These are phyloP conservation scores for Tulasnella sp. DNA, from an alignment of 768 basidiomycete genomes.

Conservation along the genomic window DNA sequence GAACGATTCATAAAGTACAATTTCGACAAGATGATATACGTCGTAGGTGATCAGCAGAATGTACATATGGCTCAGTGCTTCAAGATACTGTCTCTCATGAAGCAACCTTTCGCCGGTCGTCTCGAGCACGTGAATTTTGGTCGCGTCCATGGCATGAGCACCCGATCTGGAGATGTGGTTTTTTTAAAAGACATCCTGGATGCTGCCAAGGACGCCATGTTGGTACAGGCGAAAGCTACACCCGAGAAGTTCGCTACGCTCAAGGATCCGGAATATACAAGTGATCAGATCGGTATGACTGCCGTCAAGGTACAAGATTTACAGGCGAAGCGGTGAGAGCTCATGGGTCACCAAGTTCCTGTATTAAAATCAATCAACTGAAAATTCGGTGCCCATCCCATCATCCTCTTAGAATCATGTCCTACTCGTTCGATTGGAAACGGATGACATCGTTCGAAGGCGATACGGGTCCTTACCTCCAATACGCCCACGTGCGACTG, in stretches of 20 bases:
- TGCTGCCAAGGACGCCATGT: conserved; percentile 83
- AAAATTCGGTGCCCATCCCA: too few species aligned
- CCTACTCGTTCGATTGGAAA: conserved; percentile 91
- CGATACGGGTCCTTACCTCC: conserved; percentile 90
- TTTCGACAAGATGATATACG: conserved; percentile 89
- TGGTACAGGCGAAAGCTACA: conserved; percentile 91
- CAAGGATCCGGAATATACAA: conserved; percentile 72
- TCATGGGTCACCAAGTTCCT: not conserved
- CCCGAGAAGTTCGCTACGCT: conserved; percentile 84
- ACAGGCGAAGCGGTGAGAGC: conserved; percentile 76
- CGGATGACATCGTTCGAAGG: conserved; percentile 94
- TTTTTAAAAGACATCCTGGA: conserved; percentile 87
- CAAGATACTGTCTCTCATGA: conserved; percentile 86
- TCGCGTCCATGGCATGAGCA: conserved; percentile 90
- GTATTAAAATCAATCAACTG: too few species aligned
- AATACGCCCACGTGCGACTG: conserved; percentile 92
- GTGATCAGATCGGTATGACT: conserved; percentile 80
- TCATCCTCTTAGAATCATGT: conserved; percentile 95
- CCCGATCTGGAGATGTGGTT: conserved; percentile 84
- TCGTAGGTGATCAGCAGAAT: conserved; percentile 79
- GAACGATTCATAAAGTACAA: conserved; percentile 89
- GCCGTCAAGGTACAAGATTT: conserved; percentile 98
- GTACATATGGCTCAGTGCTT: conserved; percentile 86
- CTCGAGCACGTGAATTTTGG: conserved; percentile 88
- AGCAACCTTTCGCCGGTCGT: conserved; percentile 70